Conservation (phyloP, 352 stramenopile genomes). For the Phytopythium litorale region DNA sequence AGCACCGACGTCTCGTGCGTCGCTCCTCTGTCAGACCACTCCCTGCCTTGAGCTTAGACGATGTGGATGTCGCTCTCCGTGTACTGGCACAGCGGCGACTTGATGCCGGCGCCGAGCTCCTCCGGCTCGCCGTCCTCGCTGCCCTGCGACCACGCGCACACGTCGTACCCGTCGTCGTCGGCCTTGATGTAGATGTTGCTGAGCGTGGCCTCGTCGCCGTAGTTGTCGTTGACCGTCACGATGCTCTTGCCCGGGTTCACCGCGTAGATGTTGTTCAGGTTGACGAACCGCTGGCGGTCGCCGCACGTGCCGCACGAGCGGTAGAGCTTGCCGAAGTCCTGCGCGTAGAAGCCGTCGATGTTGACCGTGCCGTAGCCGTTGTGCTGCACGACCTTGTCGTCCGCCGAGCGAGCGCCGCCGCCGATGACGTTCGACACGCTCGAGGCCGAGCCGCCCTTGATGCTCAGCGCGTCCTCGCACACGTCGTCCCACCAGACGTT, state of each 20-base stretch:
- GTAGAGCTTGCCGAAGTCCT: conserved; percentile 38
- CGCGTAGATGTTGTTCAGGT: conserved; percentile 29
- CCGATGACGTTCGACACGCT: conserved; percentile 30
- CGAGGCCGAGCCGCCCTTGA: conserved; percentile 32
- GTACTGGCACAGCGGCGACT: conserved; percentile 27
- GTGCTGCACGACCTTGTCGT: conserved; percentile 45
- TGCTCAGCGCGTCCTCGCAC: conserved; percentile 32
- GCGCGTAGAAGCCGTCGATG: conserved; percentile 38
- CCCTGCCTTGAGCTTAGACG: not conserved
- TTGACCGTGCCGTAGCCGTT: conserved; percentile 35
- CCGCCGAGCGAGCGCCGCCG: conserved; percentile 18
- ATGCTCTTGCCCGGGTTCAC: conserved; percentile 31
- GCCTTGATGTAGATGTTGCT: conserved; percentile 34
- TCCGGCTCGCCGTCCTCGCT: conserved; percentile 22
- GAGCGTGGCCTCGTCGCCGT: conserved; percentile 29
- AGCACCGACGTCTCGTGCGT: not conserved
- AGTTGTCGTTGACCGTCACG: conserved; percentile 36
- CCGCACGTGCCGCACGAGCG: conserved; percentile 27
- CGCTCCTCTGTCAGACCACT: not conserved
- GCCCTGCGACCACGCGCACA: conserved; percentile 13
- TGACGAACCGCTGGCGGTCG: conserved; percentile 28
- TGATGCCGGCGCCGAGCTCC: conserved; percentile 31
- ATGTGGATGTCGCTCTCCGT: conserved; percentile 28
- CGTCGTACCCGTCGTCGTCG: conserved; percentile 17
- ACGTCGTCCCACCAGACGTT: conserved; percentile 31